Base-by-base conservation (phyloP, 2,329 filamentous ascomycete genomes). In the Talaromyces piceae region DNA sequence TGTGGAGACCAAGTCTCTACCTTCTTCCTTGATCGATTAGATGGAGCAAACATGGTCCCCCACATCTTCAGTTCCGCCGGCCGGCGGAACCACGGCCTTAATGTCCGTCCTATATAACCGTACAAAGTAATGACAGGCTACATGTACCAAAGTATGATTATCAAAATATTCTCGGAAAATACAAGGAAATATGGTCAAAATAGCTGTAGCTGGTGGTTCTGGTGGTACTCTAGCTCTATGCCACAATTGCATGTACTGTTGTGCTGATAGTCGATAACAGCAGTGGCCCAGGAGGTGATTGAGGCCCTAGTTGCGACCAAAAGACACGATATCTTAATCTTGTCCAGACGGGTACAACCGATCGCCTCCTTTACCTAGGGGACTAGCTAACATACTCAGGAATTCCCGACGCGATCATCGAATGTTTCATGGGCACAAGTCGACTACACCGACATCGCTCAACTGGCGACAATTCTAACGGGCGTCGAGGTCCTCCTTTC, bases 131-230 rank as follows among this genome's bases (percentile, higher is more conserved):
- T 4, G 12, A 37, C 20, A 5, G 20, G 4, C 13, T 9, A 37
- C 16, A 37, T 37, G 3, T 3, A 2, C 20, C 30, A 9, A 22
- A 26, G n/a, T n/a, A 18, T 13, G 12, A 20, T 2, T 13, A 13
- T 12, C 7, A 31, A 11, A 9, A 5, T 13, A 3, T 20, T n/a
- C n/a, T n/a, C n/a, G n/a, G n/a, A n/a, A n/a, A n/a, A n/a, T n/a
- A n/a, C n/a, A n/a, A n/a, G n/a, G n/a, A 4, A 30, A 20, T 46
- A 50, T 50, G 43, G 49, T 50, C n/a, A 50, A 30, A 26, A 27
- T 50, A 16, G 49, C 43, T 9, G 30, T 50, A 9, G 43, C 49
- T 16, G 49, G 49, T 20, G 49, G 49, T 25, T 50, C 49, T 41
- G 49, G 49, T 9, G 33, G 33, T 37, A 37, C 20, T n/a, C 3